phyloP scores from a whole-genome alignment of 345 rosid genomes.

The Populus nigra region DNA sequence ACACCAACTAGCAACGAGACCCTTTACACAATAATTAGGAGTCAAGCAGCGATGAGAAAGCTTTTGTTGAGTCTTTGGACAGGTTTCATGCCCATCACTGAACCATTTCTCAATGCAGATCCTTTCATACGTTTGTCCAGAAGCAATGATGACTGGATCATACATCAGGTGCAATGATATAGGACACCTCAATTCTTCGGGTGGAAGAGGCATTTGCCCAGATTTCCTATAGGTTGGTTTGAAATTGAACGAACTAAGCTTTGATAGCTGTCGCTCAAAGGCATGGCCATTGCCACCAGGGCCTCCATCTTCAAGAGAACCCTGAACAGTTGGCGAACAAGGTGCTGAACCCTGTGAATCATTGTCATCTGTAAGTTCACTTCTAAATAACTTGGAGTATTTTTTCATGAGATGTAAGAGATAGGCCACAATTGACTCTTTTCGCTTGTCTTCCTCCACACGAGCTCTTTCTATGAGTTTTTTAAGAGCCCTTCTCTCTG shows the following conservation, averaged over 20 bases:
- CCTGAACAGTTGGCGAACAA: slow-evolving; percentile 71
- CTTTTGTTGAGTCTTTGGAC: slow-evolving; percentile 94
- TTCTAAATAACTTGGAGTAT: slow-evolving; percentile 90
- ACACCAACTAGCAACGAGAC: slow-evolving; percentile 93
- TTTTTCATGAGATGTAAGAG: slow-evolving; percentile 91
- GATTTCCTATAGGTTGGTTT: slow-evolving; percentile 53
- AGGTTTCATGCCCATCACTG: slow-evolving; percentile 79
- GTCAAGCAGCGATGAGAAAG: slow-evolving; percentile 78
- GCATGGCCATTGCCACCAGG: slow-evolving; percentile 40
- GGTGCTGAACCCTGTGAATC: slow-evolving; percentile 92
- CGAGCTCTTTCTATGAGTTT: slow-evolving; percentile 93
- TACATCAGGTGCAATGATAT: slow-evolving; percentile 94
- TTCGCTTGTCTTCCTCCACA: slow-evolving; percentile 93
- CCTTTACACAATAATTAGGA: slow-evolving; percentile 98
- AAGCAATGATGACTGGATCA: slow-evolving; percentile 95
- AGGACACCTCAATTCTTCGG: slow-evolving; percentile 96
- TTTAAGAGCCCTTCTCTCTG: slow-evolving; percentile 89
- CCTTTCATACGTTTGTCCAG: slow-evolving; percentile 97
- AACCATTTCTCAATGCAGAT: slow-evolving; percentile 98
- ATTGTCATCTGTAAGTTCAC: slow-evolving; percentile 73
- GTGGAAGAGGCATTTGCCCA: slow-evolving; percentile 72
- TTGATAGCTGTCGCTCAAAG: slow-evolving; percentile 82
- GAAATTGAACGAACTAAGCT: slow-evolving; percentile 70
- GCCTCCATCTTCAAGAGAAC: slow-evolving; percentile 49
- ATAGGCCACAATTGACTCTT: slow-evolving; percentile 92